phyloP scores from a whole-genome alignment of 257 asterid species.

The Solanum etuberosum region DNA sequence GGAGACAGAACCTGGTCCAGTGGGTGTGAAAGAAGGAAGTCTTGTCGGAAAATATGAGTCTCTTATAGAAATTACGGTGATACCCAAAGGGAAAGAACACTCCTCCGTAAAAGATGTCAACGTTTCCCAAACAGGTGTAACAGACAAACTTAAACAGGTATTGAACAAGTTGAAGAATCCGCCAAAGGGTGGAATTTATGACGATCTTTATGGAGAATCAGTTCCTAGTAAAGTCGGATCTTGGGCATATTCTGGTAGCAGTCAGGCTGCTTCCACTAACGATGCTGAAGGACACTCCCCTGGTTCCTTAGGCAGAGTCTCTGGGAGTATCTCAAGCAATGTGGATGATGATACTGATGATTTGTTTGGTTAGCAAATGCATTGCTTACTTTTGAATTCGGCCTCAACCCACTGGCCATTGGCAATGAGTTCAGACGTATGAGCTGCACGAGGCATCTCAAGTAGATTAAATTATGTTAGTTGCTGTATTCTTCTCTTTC shows the following conservation, averaged over 20 bases:
- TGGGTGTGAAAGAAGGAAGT: slow-evolving; percentile 96
- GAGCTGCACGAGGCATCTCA: background rate
- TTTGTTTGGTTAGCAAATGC: slow-evolving; percentile 63
- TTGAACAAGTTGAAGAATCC: slow-evolving; percentile 76
- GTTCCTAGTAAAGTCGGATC: slow-evolving; percentile 67
- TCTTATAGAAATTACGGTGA: slow-evolving; percentile 70
- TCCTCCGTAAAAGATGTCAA: slow-evolving; percentile 32
- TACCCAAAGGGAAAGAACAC: slow-evolving; percentile 79
- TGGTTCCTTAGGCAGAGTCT: slow-evolving; percentile 15
- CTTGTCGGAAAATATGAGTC: slow-evolving; percentile 96
- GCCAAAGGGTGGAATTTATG: slow-evolving; percentile 73
- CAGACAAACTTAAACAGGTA: slow-evolving; percentile 77
- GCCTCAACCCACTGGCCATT: background rate
- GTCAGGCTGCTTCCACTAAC: slow-evolving; percentile 24
- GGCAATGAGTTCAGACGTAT: background rate
- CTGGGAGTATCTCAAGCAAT: slow-evolving; percentile 17
- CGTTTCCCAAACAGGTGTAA: slow-evolving; percentile 51
- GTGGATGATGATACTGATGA: slow-evolving; percentile 53
- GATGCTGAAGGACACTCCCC: slow-evolving; percentile 23
- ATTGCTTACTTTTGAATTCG: background rate
- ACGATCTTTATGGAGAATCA: slow-evolving; percentile 87
- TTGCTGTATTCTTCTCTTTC: background rate
- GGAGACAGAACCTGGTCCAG: slow-evolving; percentile 92
- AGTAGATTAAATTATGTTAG: background rate
- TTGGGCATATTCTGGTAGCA: slow-evolving; percentile 59